Percentiles rank a stretch among this genome's conserved stretches.
Evolutionary conservation across 805 yeast species (phyloP).

Genomic region (Candida nemodendra): DNA sequence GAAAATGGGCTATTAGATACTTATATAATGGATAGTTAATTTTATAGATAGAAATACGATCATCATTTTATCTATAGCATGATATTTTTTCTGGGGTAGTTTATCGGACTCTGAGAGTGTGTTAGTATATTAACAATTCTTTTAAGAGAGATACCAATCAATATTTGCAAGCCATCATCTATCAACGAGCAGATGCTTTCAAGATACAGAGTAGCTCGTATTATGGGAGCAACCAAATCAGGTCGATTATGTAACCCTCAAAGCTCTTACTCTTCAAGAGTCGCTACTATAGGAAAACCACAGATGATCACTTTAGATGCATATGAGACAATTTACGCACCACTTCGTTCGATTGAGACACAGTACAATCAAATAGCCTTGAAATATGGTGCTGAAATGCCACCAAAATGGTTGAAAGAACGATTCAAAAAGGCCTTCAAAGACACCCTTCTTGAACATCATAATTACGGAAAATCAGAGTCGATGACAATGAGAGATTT

Average conservation of each 20-base stretch:
- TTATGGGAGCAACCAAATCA: no score
- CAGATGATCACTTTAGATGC: slow-evolving; percentile 63
- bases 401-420: slow-evolving; percentile 25
- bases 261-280: no score
- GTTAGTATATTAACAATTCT: no score
- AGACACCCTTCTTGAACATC: slow-evolving; percentile 39
- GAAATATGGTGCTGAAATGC: slow-evolving; percentile 41
- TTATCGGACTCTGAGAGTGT: no score
- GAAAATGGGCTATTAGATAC: no score
- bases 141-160: no score
- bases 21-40: not conserved
- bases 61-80: not conserved
- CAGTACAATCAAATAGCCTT: slow-evolving; percentile 52
- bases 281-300: slow-evolving; percentile 37
- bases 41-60: not conserved
- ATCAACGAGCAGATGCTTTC: no score
- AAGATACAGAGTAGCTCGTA: no score
- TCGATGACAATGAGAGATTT: slow-evolving; percentile 41
- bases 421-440: slow-evolving; percentile 35
- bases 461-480: slow-evolving; percentile 59
- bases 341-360: slow-evolving; percentile 50
- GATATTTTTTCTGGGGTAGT: not conserved
- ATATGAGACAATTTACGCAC: slow-evolving; percentile 63
- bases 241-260: no score
- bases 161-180: no score